These are phyloP conservation scores for Mycena haematopus DNA, from an alignment of 768 basidiomycete species.

Conservation along the genomic window DNA sequence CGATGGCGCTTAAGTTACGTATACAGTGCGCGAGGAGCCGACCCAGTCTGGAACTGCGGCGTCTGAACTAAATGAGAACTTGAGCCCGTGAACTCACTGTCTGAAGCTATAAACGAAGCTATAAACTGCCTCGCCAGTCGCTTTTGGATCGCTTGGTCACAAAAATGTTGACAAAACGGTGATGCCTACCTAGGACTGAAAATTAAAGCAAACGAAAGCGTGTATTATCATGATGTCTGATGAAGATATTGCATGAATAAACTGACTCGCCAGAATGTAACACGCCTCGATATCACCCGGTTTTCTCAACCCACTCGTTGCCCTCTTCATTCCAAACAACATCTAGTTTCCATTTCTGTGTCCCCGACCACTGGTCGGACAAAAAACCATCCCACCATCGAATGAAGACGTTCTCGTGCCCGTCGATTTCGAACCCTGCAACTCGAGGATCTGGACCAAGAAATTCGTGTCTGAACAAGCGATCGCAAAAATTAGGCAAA, in stretches of 20 bases:
- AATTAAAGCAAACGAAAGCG: background rate
- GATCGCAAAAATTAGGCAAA: background rate
- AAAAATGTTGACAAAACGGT: background rate
- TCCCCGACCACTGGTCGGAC: constrained; percentile 50
- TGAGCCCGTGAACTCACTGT: too few species aligned
- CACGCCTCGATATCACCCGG: constrained; percentile 14
- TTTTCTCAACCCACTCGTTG: constrained; percentile 45
- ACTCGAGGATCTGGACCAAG: constrained; percentile 51
- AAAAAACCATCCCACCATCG: constrained; percentile 53
- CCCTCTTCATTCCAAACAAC: constrained; percentile 40
- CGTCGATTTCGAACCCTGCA: constrained; percentile 47
- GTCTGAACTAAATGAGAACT: too few species aligned
- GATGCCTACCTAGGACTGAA: too few species aligned
- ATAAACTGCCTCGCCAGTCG: too few species aligned
- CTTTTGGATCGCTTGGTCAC: constrained; percentile 1
- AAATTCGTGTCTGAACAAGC: constrained; percentile 49
- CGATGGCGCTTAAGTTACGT: too few species aligned
- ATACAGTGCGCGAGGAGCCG: too few species aligned
- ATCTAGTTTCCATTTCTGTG: constrained; percentile 47
- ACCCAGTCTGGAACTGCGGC: too few species aligned
- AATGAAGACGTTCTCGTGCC: constrained; percentile 46
- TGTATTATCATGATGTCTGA: background rate
- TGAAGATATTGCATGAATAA: background rate
- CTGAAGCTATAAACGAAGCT: too few species aligned
- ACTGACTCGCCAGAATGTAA: background rate